Base-by-base conservation (phyloP, 83 land plant genomes). In the Diphasiastrum complanatum region DNA sequence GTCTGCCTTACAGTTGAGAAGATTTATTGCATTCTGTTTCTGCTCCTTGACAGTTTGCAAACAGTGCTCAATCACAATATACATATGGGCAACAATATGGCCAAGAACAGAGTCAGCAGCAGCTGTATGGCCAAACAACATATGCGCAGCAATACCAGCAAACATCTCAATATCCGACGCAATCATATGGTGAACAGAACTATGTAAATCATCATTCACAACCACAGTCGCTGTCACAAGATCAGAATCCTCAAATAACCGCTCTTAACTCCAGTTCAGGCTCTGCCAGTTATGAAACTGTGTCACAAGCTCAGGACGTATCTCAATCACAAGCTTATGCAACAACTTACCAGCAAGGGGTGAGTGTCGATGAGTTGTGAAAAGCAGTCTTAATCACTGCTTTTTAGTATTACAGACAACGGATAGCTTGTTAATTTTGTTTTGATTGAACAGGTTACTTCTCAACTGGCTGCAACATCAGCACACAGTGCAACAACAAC, bases 91-190 rank as follows among this genome's bases (percentile, higher is more conserved):
- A 56, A 56, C 60, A 18, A 8, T 60, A 60, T 27, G 8, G 33
- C 18, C 63, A 60, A 16, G 49, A 60, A 23, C 45, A 41, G 27
- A 33, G 63, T 18, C 60, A 56, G 25, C 60, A 56, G 30, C 63
- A 60, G 20, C 63, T 41, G 63, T 60, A 41, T 28, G 30, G 20
- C 63, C 60, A 56, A 20, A 38, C 47, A 60, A 60, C 26, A 1
- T 19, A 6, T 43, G 22, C n/a, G 40, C 63, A 60, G 46, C 63
- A 60, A 14, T 60, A 60, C 52, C 63, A 60, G 53, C 60, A 43
- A 25, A 26, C 63, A 18, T 12, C 52, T 45, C 63, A 43, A 45
- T 49, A 20, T 5, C 63, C 40, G 20, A 49, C 22, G 49, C 63
- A 25, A 60, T 5, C 19, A 25, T 60, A 60, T 45, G 16, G 24